phyloP scores from a whole-genome alignment of 495 filamentous ascomycete species.

The Terfezia boudieri region DNA sequence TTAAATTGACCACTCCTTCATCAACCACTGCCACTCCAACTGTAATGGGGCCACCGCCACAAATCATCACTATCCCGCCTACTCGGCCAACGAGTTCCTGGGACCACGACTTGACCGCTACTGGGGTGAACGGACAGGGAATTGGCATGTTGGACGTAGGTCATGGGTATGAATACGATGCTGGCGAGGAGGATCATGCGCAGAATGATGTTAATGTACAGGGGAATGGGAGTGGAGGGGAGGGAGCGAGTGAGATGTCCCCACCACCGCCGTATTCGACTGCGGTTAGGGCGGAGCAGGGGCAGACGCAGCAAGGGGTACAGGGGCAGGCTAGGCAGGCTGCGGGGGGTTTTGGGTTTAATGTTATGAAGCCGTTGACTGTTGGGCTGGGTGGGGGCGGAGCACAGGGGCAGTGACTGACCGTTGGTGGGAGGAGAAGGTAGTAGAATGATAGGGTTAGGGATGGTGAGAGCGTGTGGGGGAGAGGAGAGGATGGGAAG shows the following conservation, averaged over 20 bases:
- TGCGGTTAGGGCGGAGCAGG: background rate
- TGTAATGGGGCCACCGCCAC: background rate
- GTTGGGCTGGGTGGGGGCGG: slow-evolving; percentile 7
- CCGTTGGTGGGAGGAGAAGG: background rate
- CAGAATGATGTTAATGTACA: background rate
- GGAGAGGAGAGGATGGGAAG: too few relatives aligned
- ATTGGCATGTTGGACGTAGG: background rate
- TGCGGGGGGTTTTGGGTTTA: background rate
- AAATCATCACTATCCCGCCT: background rate
- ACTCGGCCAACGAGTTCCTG: background rate
- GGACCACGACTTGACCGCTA: background rate
- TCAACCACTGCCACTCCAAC: background rate
- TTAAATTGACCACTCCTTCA: background rate
- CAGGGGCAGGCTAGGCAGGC: slow-evolving; percentile 4
- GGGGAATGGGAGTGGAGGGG: background rate
- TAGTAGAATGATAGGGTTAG: background rate
- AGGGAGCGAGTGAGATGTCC: background rate
- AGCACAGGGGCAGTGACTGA: background rate
- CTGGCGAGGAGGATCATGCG: background rate
- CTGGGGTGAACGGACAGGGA: background rate
- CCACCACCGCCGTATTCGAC: background rate
- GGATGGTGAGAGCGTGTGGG: background rate
- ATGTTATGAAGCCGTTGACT: slow-evolving; percentile 1
- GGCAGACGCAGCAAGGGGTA: background rate
- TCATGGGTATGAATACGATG: background rate